phyloP scores from a whole-genome alignment of 139 green algal genomes.

The Mesotaenium endlicherianum region DNA sequence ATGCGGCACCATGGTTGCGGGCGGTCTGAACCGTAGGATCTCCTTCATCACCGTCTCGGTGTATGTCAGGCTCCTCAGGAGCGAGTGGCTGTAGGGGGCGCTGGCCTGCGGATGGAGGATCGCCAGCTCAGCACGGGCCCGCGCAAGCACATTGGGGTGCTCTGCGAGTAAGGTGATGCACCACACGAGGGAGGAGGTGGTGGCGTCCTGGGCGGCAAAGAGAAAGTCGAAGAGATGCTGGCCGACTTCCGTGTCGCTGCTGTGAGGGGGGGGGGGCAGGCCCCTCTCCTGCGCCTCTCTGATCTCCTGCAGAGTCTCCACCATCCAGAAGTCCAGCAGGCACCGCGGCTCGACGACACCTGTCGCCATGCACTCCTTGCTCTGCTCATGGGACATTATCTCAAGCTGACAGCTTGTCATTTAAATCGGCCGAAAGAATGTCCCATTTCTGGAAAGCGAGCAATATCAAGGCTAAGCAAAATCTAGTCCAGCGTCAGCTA shows the following conservation, averaged over 20 bases:
- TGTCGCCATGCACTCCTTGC: conserved; percentile 61
- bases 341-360: conserved; percentile 65
- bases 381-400: no score
- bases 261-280: conserved; percentile 60
- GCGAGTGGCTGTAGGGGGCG: background rate
- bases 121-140: background rate
- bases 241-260: conserved; percentile 65
- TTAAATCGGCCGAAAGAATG: no score
- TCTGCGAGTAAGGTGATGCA: conserved; percentile 77
- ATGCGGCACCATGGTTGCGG: conserved; percentile 45
- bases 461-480: no score
- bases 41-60: conserved; percentile 26
- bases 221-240: conserved; percentile 83
- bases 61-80: background rate
- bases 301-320: conserved; percentile 62
- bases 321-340: conserved; percentile 72
- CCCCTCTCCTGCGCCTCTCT: conserved; percentile 66
- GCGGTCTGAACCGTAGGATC: conserved; percentile 39
- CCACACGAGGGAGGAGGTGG: conserved; percentile 78
- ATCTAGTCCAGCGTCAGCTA: no score
- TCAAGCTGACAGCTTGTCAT: no score
- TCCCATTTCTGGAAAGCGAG: no score
- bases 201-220: conserved; percentile 84
- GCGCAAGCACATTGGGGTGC: conserved; percentile 62
- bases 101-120: background rate